Percentiles rank a stretch among this genome's conserved stretches.
Conservation (phyloP, 176 grass and related monocot species). For the Cocos nucifera region DNA sequence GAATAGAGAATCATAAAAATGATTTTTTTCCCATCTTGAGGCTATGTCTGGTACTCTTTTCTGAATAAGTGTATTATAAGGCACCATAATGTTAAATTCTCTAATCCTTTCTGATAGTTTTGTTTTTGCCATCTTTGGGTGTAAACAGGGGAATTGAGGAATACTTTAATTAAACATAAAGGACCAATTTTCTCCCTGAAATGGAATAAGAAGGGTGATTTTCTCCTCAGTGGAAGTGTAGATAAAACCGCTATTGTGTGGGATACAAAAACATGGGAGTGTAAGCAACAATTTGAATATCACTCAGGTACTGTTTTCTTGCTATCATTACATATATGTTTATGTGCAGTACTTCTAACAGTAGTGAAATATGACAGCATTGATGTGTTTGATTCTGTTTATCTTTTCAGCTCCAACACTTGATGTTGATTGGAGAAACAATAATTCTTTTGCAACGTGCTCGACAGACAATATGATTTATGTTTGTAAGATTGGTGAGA, state of each 20-base stretch:
- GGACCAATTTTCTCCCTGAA: conserved; percentile 97
- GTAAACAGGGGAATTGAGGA: conserved; percentile 71
- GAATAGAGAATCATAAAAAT: too few species aligned
- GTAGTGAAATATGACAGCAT: not conserved
- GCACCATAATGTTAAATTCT: too few species aligned
- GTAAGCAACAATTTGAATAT: conserved; percentile 94
- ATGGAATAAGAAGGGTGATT: conserved; percentile 99
- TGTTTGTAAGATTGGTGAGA: conserved; percentile 89
- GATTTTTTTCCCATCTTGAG: too few species aligned
- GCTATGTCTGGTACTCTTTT: too few species aligned
- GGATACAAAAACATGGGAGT: conserved; percentile 98
- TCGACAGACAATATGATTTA: conserved; percentile 96
- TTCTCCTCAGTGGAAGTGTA: conserved; percentile 87
- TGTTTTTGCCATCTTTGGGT: conserved; percentile 1
- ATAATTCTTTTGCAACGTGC: conserved; percentile 95
- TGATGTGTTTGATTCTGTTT: conserved; percentile 5
- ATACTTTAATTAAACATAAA: conserved; percentile 90
- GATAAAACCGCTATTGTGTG: conserved; percentile 99
- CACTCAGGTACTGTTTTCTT: conserved; percentile 63
- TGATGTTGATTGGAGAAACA: conserved; percentile 98
- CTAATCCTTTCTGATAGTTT: not conserved
- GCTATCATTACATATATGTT: not conserved
- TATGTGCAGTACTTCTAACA: too few species aligned
- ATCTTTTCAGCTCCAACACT: conserved; percentile 75
- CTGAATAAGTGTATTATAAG: too few species aligned